Conservation (phyloP, 176 grass and related monocot species). For the Bromus sterilis region DNA sequence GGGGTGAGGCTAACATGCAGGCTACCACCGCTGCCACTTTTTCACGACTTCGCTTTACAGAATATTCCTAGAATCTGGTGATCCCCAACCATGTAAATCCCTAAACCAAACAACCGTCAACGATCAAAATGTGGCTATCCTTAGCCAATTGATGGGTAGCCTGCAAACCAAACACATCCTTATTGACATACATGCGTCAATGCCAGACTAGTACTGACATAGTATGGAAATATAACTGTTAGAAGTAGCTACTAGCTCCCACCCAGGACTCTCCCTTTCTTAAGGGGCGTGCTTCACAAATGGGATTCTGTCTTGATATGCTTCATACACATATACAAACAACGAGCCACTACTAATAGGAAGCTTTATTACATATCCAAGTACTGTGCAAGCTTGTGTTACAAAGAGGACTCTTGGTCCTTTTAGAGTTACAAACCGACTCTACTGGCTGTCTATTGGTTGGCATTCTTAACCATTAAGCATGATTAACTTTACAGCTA, state of each 20-base stretch:
- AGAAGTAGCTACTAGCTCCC: neutral
- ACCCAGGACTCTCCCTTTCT: neutral
- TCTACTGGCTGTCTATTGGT: neutral
- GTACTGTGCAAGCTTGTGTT: neutral
- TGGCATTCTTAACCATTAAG: neutral
- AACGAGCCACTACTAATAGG: neutral
- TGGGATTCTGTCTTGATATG: neutral
- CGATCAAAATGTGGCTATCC: too few relatives aligned
- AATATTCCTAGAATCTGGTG: too few relatives aligned
- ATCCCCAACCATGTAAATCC: too few relatives aligned
- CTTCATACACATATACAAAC: neutral
- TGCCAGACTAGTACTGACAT: neutral
- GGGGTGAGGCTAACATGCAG: too few relatives aligned
- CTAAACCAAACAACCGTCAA: too few relatives aligned
- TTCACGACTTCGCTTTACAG: too few relatives aligned
- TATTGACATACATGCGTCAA: neutral
- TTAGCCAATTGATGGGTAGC: too few relatives aligned
- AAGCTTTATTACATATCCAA: neutral
- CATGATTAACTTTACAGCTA: neutral
- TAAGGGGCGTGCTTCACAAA: neutral
- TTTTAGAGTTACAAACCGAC: neutral
- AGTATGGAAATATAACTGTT: neutral
- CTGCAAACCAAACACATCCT: too few relatives aligned
- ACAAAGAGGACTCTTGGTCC: neutral
- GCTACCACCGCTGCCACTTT: too few relatives aligned